Conservation (phyloP, 2,329 filamentous ascomycete species). For the Beauveria pseudobassiana region DNA sequence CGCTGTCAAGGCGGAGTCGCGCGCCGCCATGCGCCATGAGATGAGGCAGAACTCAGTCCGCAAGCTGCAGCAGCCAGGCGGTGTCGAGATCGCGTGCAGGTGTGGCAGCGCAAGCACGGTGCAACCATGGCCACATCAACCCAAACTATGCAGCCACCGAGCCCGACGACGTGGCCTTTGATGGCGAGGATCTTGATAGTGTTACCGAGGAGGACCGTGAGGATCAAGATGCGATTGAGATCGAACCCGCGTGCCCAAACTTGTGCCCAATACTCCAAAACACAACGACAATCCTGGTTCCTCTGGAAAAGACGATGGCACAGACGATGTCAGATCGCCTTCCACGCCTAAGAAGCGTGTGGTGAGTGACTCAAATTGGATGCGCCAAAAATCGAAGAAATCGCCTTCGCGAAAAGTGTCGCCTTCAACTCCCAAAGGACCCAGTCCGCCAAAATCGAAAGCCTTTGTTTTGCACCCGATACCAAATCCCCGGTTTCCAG, state of each 20-base stretch:
- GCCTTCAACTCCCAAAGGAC: conserved; percentile 18
- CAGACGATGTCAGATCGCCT: conserved; percentile 36
- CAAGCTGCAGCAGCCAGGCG: conserved; percentile 54
- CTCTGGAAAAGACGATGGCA: conserved; percentile 16
- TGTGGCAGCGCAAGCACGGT: conserved; percentile 77
- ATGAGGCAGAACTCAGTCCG: conserved; percentile 52
- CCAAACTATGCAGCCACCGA: conserved; percentile 47
- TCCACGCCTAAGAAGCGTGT: conserved; percentile 80
- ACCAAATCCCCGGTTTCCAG: conserved; percentile 48
- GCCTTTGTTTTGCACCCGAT: conserved; percentile 48
- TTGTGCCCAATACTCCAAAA: conserved; percentile 17
- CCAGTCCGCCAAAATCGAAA: conserved; percentile 40
- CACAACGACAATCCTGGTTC: conserved; percentile 12
- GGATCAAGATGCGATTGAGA: conserved; percentile 47
- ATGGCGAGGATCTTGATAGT: conserved; percentile 48
- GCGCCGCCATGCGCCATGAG: conserved; percentile 30
- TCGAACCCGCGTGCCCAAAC: conserved; percentile 25
- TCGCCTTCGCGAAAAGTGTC: conserved; percentile 36
- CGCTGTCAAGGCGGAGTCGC: conserved; percentile 45
- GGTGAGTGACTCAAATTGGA: conserved; percentile 89
- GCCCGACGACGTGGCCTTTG: conserved; percentile 54
- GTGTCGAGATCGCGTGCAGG: conserved; percentile 73
- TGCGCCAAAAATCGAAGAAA: conserved; percentile 50
- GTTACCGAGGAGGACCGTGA: conserved; percentile 53
- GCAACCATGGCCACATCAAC: conserved; percentile 48